phyloP scores from a whole-genome alignment of 2,329 filamentous ascomycete species.

The Cladosporium sp. region DNA sequence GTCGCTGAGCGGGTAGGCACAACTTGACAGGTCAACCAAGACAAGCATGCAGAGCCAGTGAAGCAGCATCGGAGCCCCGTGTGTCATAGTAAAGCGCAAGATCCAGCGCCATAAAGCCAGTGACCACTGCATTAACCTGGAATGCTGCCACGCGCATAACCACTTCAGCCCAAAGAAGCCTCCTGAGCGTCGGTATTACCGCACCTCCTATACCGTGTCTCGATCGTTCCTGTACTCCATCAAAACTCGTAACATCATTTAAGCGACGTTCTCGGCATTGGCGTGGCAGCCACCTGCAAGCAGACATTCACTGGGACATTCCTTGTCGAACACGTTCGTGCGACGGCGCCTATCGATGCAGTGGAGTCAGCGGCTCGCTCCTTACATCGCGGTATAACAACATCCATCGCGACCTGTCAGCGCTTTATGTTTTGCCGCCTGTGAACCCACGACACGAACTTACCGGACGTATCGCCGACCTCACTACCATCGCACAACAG shows the following conservation, averaged over 20 bases:
- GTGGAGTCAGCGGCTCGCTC: not conserved
- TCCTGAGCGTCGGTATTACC: constrained; percentile 3
- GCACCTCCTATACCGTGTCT: constrained; percentile 4
- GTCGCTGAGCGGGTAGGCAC: not conserved
- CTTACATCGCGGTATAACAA: constrained; percentile 8
- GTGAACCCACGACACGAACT: not conserved
- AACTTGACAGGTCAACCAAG: not conserved
- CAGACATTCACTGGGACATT: constrained; percentile 3
- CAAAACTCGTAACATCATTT: not conserved
- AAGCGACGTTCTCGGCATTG: constrained; percentile 8
- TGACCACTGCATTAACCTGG: constrained; percentile 14
- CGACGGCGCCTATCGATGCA: not conserved
- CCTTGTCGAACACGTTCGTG: constrained; percentile 8
- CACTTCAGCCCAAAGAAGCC: constrained; percentile 5
- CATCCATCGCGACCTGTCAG: constrained; percentile 7
- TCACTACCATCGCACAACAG: constrained; percentile 8
- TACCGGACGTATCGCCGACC: not conserved
- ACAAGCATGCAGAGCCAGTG: not conserved
- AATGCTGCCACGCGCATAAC: constrained; percentile 9
- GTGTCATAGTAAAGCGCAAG: not conserved
- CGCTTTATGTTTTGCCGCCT: constrained; percentile 3
- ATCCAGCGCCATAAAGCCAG: constrained; percentile 8
- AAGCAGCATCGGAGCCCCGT: constrained; percentile 1
- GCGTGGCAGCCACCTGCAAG: constrained; percentile 6
- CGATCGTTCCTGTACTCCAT: constrained; percentile 1